Base-by-base conservation (phyloP, 768 basidiomycete species). In the Pisolithus albus region DNA sequence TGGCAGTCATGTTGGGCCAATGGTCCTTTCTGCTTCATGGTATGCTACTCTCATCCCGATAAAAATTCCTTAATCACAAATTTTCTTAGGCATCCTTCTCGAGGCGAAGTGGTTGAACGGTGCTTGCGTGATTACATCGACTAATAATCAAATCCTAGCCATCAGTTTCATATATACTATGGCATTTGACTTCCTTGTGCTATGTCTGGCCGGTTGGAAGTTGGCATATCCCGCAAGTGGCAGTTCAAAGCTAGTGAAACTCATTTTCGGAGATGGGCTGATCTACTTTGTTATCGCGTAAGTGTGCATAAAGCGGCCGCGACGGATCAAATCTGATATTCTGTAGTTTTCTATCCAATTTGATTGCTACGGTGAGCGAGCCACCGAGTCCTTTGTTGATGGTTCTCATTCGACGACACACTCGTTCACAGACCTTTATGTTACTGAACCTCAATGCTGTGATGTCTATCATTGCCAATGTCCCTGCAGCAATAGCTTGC, bases 251-350 rank as follows among this genome's bases (percentile, higher is more conserved):
- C 78, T 88, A 19, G 77, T 84, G 45, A 75, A 67, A 44, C 76
- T 87, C 47, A 79, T 88, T 53, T 86, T 88, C 64, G 71, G 71
- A n/a, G 85, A 87, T 60, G 85, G 85, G 21, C 62, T 87, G 46
- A 82, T 86, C 45, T 87, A 82, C 69, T 87, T 86, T 62, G 62
- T 77, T 57, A 79, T 87, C 50, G 84, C 84, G 82, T 86, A 63
- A 68, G 83, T 58, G 19, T 7, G 42, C 59, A 58, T 50, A 56
- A 43, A 53, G 52, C 13, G 16, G 18, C 40, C 5, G 34, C 7
- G 15, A 28, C 37, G 37, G 19, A 53, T n/a, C 55, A 56, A 39
- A 63, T 39, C 37, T 37, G 8, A 56, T 2, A n/a, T 4, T 30
- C 9, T 44, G 11, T 46, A 86, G 83, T 30, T 87, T 87, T 70